Base-by-base conservation (phyloP, 257 asterid genomes). In the Jasminum sambac region DNA sequence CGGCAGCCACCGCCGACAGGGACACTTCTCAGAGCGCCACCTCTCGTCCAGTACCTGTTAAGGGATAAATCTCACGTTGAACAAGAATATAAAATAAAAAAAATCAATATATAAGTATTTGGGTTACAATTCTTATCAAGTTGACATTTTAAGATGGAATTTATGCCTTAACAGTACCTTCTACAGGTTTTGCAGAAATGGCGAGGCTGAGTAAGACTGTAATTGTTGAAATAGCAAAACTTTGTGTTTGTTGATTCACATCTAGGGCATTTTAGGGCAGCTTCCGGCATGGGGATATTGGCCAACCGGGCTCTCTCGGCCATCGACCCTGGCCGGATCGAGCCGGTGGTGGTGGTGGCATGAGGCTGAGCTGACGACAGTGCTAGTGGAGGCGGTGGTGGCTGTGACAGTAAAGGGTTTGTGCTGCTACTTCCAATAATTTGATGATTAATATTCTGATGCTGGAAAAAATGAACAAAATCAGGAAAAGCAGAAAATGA, bases 171-270 rank as follows among this genome's bases (percentile, higher is more conserved):
- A n/a, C 98, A 91, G 66, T 89, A 89, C 77, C 98, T 77, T 66
- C 96, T 75, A 74, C 98, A 92, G 6, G 95, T 88, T 85, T 92
- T 92, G 85, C 98, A 92, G 66, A 92, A 92, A 87, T 92, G 98
- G 25, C 98, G 88, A 7, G 98, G 98, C 78, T 92, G 98, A 0
- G 95, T 52, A 65, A 92, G 90, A 62, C 89, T 92, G 77, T 92
- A 92, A 84, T 92, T 92, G 84, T 92, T 92, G 89, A 90, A 92
- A 74, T 92, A 92, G 76, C 98, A 92, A 67, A 92, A 92, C 52
- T 92, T 92, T 0, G 98, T 92, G 83, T 90, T 92, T 0, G 93
- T 57, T 0, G 98, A 92, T 8, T 88, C 95, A 69, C 98, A 92
- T 5, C 98, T 84, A 25, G 98, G 98, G 76, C 98, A 92, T 68